Evolutionary conservation across 176 grass and related monocot species (phyloP).

Genomic region (Triticum aestivum): IWGSC_CS_RefSeq_v2.1 NC_057812.1:519020274-519020773

Average conservation of each 20-base stretch:
- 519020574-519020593: background rate
- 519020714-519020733: conserved; percentile 96
- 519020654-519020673: conserved; percentile 81
- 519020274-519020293: background rate
- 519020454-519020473: background rate
- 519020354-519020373: background rate
- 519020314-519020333: background rate
- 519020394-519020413: conserved; percentile 4
- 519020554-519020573: background rate
- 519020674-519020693: conserved; percentile 83
- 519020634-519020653: conserved; percentile 78
- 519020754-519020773: conserved; percentile 77
- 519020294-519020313: background rate
- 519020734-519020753: conserved; percentile 76
- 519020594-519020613: conserved; percentile 43
- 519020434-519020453: background rate
- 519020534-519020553: background rate
- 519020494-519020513: background rate
- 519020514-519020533: background rate
- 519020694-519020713: conserved; percentile 69
- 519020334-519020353: background rate
- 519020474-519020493: background rate
- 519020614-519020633: conserved; percentile 80
- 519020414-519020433: background rate
- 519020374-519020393: background rate